A percentile compares a stretch with the other conserved stretches of the same genome.
Conservation (phyloP, 768 basidiomycete species). For the Trichaptum fuscoviolaceum region DNA sequence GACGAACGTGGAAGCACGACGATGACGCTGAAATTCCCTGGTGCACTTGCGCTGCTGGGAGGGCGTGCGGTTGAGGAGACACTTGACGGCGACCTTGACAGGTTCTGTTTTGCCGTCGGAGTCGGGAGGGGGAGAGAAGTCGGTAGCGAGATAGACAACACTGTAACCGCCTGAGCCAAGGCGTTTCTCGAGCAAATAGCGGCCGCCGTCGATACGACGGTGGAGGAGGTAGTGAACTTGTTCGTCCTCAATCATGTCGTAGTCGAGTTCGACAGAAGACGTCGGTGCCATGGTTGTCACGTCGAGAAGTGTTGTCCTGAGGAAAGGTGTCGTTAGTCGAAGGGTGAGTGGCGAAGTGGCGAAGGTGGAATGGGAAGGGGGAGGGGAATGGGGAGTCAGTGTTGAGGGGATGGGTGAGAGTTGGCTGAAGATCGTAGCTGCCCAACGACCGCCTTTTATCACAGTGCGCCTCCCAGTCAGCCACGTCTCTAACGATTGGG, state of each 20-base stretch:
- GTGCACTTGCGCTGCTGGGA: constrained; percentile 40
- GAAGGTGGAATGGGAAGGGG: constrained; percentile 5
- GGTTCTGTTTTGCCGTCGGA: constrained; percentile 33
- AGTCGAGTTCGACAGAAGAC: neutral
- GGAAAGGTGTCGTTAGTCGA: neutral
- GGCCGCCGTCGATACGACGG: constrained; percentile 47
- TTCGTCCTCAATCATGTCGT: constrained; percentile 4
- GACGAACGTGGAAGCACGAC: constrained; percentile 43
- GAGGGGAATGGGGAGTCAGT: constrained; percentile 7
- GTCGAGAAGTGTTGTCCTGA: neutral
- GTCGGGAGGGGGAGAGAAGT: constrained; percentile 34
- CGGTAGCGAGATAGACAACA: constrained; percentile 68
- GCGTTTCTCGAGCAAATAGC: constrained; percentile 52
- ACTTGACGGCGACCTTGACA: constrained; percentile 60
- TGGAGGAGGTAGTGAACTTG: constrained; percentile 4
- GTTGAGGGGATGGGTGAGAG: neutral
- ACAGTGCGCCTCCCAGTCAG: neutral
- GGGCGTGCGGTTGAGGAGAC: constrained; percentile 53
- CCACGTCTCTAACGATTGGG: neutral
- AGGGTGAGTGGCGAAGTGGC: neutral
- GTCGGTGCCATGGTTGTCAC: neutral
- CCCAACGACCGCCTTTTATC: neutral
- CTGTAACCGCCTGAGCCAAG: constrained; percentile 77
- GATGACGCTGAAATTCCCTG: constrained; percentile 58
- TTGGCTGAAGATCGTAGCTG: neutral